phyloP scores from a whole-genome alignment of 2,329 filamentous ascomycete species.

The Verticillium isaacii region DNA sequence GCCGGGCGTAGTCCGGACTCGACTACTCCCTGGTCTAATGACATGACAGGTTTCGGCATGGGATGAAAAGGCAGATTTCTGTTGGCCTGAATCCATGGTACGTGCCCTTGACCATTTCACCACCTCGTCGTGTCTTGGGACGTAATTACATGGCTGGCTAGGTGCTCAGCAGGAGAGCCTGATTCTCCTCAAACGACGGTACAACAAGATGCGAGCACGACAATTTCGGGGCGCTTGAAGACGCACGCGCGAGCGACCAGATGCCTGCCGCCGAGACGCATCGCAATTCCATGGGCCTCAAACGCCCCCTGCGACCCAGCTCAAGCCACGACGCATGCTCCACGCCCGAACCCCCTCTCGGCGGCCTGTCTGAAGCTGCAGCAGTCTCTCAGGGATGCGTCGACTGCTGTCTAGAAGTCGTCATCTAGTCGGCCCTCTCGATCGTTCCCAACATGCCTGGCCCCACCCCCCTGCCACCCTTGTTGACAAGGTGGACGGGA shows the following conservation, averaged over 20 bases:
- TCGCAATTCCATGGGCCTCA: neutral
- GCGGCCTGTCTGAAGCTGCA: neutral
- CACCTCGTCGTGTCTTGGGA: neutral
- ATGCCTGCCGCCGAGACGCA: neutral
- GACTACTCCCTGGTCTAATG: neutral
- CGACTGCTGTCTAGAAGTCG: neutral
- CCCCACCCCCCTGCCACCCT: neutral
- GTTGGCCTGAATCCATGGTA: neutral
- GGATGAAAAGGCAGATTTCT: neutral
- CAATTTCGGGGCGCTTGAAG: neutral
- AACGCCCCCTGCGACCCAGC: neutral
- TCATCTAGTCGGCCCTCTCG: neutral
- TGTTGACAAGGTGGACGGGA: neutral
- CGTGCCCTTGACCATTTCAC: neutral
- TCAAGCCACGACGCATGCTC: neutral
- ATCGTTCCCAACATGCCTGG: neutral
- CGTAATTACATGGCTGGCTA: neutral
- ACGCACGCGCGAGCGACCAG: neutral
- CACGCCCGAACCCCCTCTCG: neutral
- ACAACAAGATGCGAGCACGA: neutral
- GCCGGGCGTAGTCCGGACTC: neutral
- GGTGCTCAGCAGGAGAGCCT: neutral
- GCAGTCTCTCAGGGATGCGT: neutral
- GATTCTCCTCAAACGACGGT: neutral
- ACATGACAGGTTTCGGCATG: neutral